Conservation (phyloP, 352 stramenopile species). For the Albugo candida region DNA sequence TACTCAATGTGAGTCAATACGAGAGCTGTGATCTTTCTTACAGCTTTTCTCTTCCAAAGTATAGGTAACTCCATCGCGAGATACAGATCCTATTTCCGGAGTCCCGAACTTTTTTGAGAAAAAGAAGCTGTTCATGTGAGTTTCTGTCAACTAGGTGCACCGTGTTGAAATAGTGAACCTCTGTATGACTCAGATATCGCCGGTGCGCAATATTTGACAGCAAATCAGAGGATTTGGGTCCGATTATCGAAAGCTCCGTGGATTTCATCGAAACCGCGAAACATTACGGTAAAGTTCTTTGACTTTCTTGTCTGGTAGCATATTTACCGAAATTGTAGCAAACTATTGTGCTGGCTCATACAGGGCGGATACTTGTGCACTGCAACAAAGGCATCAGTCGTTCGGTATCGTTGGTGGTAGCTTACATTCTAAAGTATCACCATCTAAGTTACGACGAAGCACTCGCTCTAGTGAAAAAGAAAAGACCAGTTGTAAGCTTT, state of each 20-base stretch:
- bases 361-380: slow-evolving; percentile 78
- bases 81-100: slow-evolving; percentile 57
- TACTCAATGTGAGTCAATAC: slow-evolving; percentile 39
- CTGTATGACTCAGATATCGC: slow-evolving; percentile 27
- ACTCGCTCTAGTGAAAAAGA: slow-evolving; percentile 27
- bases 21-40: background rate
- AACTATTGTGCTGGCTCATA: background rate
- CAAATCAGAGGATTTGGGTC: slow-evolving; percentile 73
- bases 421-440: slow-evolving; percentile 80
- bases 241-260: slow-evolving; percentile 60
- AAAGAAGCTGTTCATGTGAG: slow-evolving; percentile 38
- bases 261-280: slow-evolving; percentile 83
- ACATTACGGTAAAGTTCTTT: slow-evolving; percentile 56
- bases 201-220: slow-evolving; percentile 81
- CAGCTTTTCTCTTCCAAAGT: background rate
- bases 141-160: background rate
- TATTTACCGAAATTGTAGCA: slow-evolving; percentile 1
- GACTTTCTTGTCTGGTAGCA: background rate
- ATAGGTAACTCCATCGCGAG: slow-evolving; percentile 61
- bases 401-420: slow-evolving; percentile 75
- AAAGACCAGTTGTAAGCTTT: slow-evolving; percentile 22
- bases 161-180: background rate
- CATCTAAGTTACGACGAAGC: slow-evolving; percentile 47
- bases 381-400: slow-evolving; percentile 84
- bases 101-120: slow-evolving; percentile 87